Percentiles rank a stretch among this genome's conserved stretches.
Evolutionary conservation across 2,329 filamentous ascomycete species (phyloP).

Genomic region (Sclerotinia trifoliorum): DNA sequence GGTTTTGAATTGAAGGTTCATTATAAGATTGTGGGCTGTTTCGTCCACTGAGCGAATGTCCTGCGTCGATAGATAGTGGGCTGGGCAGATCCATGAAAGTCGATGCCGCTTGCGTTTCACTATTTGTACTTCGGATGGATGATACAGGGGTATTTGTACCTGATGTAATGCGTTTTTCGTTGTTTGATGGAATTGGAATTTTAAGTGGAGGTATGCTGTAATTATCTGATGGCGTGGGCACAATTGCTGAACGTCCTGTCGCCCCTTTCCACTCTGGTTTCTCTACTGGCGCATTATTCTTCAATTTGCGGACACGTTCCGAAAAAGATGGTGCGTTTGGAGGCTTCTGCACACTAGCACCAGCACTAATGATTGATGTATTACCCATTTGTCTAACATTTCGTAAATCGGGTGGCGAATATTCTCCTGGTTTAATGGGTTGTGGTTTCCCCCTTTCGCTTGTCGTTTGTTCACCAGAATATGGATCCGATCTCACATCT

Average conservation of each 20-base stretch:
- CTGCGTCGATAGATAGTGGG: slow-evolving; percentile 27
- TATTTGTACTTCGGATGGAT: slow-evolving; percentile 30
- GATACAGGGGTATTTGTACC: slow-evolving; percentile 31
- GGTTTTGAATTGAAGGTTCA: slow-evolving; percentile 8
- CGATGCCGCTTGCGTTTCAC: slow-evolving; percentile 36
- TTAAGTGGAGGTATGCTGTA: slow-evolving; percentile 55
- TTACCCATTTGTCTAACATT: slow-evolving; percentile 29
- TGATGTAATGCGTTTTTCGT: slow-evolving; percentile 42
- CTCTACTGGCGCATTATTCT: slow-evolving; percentile 34
- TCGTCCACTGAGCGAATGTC: slow-evolving; percentile 25
- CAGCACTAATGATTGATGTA: slow-evolving; percentile 36
- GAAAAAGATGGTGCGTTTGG: slow-evolving; percentile 43
- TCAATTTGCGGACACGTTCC: slow-evolving; percentile 48
- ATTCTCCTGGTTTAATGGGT: slow-evolving; percentile 56
- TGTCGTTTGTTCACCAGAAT: slow-evolving; percentile 64
- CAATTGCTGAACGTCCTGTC: slow-evolving; percentile 64
- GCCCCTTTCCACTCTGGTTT: slow-evolving; percentile 69
- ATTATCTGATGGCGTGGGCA: slow-evolving; percentile 64
- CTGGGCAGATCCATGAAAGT: slow-evolving; percentile 24
- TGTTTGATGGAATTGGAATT: slow-evolving; percentile 49
- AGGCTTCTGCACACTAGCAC: slow-evolving; percentile 35
- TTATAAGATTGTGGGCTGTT: slow-evolving; percentile 26
- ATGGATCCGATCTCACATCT: slow-evolving; percentile 61
- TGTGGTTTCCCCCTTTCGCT: slow-evolving; percentile 54
- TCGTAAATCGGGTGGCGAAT: slow-evolving; percentile 38